Percentiles rank a stretch among this genome's conserved stretches.
phyloP scores from a whole-genome alignment of 2,329 filamentous ascomycete genomes.

The Cadophora sp. region DNA sequence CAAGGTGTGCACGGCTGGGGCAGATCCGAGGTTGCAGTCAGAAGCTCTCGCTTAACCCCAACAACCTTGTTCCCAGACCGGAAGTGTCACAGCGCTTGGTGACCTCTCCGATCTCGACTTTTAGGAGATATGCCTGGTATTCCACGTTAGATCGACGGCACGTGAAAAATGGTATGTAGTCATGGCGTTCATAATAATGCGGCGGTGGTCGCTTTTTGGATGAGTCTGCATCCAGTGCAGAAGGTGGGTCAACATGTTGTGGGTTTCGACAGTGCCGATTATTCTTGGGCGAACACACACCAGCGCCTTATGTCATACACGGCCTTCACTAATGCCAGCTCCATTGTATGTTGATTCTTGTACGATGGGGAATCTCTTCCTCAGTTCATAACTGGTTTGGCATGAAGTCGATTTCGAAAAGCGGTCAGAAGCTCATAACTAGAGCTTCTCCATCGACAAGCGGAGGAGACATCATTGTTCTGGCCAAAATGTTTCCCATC shows the following conservation, averaged over 20 bases:
- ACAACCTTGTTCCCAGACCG: slow-evolving; percentile 1
- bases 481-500: background rate
- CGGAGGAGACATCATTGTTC: background rate
- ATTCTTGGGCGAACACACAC: no score
- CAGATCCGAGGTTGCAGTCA: background rate
- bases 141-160: background rate
- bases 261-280: background rate
- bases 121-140: background rate
- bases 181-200: slow-evolving; percentile 3
- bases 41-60: slow-evolving; percentile 3
- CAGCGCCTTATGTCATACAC: background rate
- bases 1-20: slow-evolving; percentile 10
- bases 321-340: background rate
- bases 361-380: background rate
- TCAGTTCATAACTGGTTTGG: background rate
- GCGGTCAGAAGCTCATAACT: background rate
- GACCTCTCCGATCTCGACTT: background rate
- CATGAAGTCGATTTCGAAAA: background rate
- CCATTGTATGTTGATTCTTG: background rate
- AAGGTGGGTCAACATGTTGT: background rate
- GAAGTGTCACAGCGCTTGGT: background rate
- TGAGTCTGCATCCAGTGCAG: background rate
- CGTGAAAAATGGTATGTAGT: background rate
- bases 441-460: background rate
- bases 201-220: background rate